Base-by-base conservation (phyloP, 768 basidiomycete species). In the Suillus bovinus region DNA sequence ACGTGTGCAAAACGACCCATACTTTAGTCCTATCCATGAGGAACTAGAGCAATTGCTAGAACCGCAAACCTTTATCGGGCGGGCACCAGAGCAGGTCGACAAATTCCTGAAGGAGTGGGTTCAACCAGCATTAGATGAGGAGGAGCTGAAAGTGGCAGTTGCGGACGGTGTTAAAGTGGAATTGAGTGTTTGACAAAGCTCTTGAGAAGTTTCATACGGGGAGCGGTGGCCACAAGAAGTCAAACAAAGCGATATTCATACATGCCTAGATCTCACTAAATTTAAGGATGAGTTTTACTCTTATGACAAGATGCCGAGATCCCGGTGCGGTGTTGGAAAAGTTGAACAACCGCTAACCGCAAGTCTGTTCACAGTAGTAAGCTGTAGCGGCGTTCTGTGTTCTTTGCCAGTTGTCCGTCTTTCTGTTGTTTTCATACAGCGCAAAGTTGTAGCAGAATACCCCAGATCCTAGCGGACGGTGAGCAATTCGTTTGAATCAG, bases 41-140 rank as follows among this genome's bases (percentile, higher is more conserved):
- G 84, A 96, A 53, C 81, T 99, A 56, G 93, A 94, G 46, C 76
- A 70, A 41, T 75, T 99, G 67, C 80, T 99, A 63, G 88, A 98
- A 54, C 94, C 97, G 33, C 77, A 77, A 66, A 96, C 88, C 59
- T 99, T 99, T 74, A 85, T 97, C 54, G 96, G 97, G 2, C 82
- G 96, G 20, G 97, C 97, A 14, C 94, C 96, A 1, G 87, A 99
- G 73, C 97, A 99, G 80, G 96, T 98, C 14, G 93, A 94, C 74
- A 80, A 73, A 61, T 99, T 99, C 76, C 71, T 99, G 61, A 82
- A 77, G 70, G 91, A 94, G 2, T 95, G 92, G 90, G 94, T 99
- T 24, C 76, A 76, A 59, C 94, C 95, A n/a, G 93, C 89, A 11
- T 75, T 98, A 66, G 80, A 73, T n/a, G 82, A 82, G 34, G 65